phyloP scores from a whole-genome alignment of 2,329 filamentous ascomycete genomes.

The Trichoderma breve region DNA sequence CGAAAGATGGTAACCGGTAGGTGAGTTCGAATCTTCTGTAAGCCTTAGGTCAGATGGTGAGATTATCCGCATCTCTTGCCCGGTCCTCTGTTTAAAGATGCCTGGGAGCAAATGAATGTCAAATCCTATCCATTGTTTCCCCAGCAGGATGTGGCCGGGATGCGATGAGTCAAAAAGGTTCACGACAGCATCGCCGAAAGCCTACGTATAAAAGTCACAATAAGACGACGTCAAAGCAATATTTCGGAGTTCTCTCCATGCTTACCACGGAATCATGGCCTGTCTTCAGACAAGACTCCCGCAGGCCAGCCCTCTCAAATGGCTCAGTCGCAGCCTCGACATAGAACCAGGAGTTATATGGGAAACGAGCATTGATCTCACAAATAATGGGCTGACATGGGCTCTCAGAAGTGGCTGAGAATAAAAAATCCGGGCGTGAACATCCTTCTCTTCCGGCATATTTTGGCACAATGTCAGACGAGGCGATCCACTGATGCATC shows the following conservation, averaged over 20 bases:
- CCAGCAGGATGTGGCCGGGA: background rate
- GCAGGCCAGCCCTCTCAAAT: background rate
- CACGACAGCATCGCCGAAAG: background rate
- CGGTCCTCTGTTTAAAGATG: background rate
- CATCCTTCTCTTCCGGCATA: conserved; percentile 2
- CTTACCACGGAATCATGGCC: background rate
- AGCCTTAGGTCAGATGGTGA: background rate
- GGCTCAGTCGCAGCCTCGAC: background rate
- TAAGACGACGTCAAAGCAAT: background rate
- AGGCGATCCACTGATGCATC: background rate
- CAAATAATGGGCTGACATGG: background rate
- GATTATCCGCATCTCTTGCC: background rate
- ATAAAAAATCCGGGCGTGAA: conserved; percentile 10
- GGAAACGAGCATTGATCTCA: conserved; percentile 8
- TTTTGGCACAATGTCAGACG: conserved; percentile 4
- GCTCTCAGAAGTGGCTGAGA: background rate
- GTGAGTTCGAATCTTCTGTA: background rate
- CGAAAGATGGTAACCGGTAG: background rate
- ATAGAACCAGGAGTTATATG: conserved; percentile 8
- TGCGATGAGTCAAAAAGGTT: background rate
- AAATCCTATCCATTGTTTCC: background rate
- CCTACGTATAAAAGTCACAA: background rate
- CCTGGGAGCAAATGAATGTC: background rate
- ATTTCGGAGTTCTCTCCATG: background rate
- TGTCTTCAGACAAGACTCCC: background rate